These are phyloP conservation scores for Chlorella vulgaris DNA, from an alignment of 139 green algal species.

Conservation along the genomic window DNA sequence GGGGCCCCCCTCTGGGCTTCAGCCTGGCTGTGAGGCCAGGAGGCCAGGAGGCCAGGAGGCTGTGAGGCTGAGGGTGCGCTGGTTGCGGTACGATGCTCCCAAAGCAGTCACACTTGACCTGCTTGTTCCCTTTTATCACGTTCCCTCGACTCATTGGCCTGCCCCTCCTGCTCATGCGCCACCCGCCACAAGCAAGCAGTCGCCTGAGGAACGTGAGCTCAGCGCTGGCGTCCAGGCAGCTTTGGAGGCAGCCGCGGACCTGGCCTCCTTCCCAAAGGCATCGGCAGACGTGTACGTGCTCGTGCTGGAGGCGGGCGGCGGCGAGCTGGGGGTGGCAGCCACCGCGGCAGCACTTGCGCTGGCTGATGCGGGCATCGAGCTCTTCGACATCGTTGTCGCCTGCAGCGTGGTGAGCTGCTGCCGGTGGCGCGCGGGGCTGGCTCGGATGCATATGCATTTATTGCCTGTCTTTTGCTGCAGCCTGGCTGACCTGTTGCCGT, in stretches of 20 bases:
- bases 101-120: no score
- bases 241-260: constrained; percentile 56
- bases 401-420: constrained; percentile 53
- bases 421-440: neutral
- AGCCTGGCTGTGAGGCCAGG: no score
- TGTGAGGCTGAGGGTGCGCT: no score
- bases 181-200: constrained; percentile 6
- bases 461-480: no score
- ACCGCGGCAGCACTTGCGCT: constrained; percentile 71
- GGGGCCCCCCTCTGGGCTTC: neutral
- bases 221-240: constrained; percentile 45
- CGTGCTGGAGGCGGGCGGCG: constrained; percentile 74
- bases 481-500: no score
- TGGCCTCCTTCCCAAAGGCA: constrained; percentile 73
- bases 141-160: neutral
- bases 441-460: neutral
- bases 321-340: constrained; percentile 57
- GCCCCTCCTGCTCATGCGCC: neutral
- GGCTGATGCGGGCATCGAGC: constrained; percentile 74
- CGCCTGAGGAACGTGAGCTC: constrained; percentile 32
- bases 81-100: no score
- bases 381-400: constrained; percentile 73
- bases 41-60: no score
- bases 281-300: constrained; percentile 71
- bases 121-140: no score